Base-by-base conservation (phyloP, 2,329 filamentous ascomycete genomes). In the Paraconiothyrium sp. region DNA sequence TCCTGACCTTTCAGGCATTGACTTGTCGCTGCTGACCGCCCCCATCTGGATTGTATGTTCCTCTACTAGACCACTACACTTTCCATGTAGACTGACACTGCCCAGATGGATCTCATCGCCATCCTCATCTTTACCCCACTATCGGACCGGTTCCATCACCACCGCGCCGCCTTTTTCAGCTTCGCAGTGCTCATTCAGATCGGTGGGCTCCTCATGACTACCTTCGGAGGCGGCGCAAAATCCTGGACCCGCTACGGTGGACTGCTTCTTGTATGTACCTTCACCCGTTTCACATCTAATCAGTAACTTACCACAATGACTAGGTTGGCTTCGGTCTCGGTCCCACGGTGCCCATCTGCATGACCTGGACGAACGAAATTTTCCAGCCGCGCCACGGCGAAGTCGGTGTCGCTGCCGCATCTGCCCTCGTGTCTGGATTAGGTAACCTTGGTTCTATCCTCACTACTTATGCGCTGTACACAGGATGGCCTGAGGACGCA, bases 321-420 rank as follows among this genome's bases (percentile, higher is more conserved):
- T n/a, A 56, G 54, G 54, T 56, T 39, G 93, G 93, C 4, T 97
- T 97, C 72, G 93, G 93, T 0, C 88, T 97, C 1, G 93, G 93
- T 1, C 93, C 93, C 3, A 97, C 93, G 0, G 93, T 97, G 0
- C 93, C 93, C 11, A 94, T 94, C 72, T 94, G 92, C 77, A 97
- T 97, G 93, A 90, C 93, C 39, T 97, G 93, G 93, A 93, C 92
- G 35, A 92, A 89, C 65, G 92, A 97, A 79, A 90, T 97, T 73
- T 97, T 97, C 83, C 93, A 97, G 80, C 86, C 87, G 35, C 90
- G 93, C 13, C 93, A 97, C 73, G 92, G 93, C 50, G 93, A 97
- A 78, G 92, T 97, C 24, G 93, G 93, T 58, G 93, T 97, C 7
- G 93, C 93, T 4, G 91, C 93, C 14, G 93, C 93, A 0, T 89